A percentile compares a stretch with the other conserved stretches of the same genome.
phyloP scores from a whole-genome alignment of 2,329 filamentous ascomycete species.

The Neonectria magnoliae region DNA sequence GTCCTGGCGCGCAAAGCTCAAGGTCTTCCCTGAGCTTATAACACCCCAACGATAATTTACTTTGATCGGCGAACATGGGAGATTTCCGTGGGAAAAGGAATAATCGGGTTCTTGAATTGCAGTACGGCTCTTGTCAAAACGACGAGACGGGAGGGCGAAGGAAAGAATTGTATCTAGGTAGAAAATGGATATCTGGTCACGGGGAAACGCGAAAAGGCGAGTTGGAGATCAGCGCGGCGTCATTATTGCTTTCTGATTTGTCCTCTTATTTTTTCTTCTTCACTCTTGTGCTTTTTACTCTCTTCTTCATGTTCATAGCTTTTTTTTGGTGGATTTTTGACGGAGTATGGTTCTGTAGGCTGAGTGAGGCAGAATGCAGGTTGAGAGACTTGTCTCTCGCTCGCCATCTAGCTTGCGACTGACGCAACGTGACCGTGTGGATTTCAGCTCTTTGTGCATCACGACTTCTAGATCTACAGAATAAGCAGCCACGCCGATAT shows the following conservation, averaged over 20 bases:
- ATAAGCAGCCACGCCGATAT: background rate
- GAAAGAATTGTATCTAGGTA: slow-evolving; percentile 24
- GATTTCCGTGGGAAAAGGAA: background rate
- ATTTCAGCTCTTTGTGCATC: background rate
- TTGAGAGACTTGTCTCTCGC: slow-evolving; percentile 3
- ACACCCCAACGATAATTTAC: background rate
- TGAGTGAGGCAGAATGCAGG: slow-evolving; percentile 12
- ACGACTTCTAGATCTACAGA: background rate
- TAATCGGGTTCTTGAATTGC: slow-evolving; percentile 4
- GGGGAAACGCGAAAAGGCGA: slow-evolving; percentile 22
- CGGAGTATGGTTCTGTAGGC: slow-evolving; percentile 9
- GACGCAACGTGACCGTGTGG: background rate
- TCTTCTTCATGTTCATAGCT: slow-evolving; percentile 13
- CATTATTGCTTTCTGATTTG: slow-evolving; percentile 23
- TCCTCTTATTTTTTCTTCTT: slow-evolving; percentile 19
- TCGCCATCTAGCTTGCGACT: background rate
- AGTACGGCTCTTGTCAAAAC: slow-evolving; percentile 1
- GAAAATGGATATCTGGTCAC: slow-evolving; percentile 20
- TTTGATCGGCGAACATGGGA: slow-evolving; percentile 9
- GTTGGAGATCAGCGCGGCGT: slow-evolving; percentile 31
- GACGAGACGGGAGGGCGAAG: background rate
- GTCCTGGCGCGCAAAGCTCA: slow-evolving; percentile 61
- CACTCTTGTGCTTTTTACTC: slow-evolving; percentile 7
- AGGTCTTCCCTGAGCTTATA: slow-evolving; percentile 40
- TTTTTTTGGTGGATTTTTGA: slow-evolving; percentile 4